phyloP scores from a whole-genome alignment of 768 basidiomycete species.

The Wakefieldia striispora region DNA sequence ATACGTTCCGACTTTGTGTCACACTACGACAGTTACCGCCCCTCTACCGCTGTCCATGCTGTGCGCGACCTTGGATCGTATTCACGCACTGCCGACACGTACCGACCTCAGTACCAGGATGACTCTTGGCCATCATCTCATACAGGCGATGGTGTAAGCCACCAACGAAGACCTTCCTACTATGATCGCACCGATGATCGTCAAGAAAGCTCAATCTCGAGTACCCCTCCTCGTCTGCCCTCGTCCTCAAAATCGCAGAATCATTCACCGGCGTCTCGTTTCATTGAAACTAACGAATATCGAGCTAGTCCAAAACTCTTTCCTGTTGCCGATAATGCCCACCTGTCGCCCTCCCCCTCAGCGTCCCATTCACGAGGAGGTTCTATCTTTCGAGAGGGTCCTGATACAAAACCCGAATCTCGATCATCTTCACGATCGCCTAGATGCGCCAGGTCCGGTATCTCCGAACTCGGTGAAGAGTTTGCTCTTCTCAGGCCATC shows the following conservation, averaged over 20 bases:
- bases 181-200: conserved; percentile 28
- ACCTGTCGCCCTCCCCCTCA: conserved; percentile 18
- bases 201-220: conserved; percentile 32
- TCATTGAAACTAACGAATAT: conserved; percentile 4
- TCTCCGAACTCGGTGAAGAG: conserved; percentile 25
- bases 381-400: conserved; percentile 30
- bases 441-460: conserved; percentile 21
- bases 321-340: conserved; percentile 9
- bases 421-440: conserved; percentile 59
- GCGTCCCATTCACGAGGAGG: conserved; percentile 25
- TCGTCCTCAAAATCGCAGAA: conserved; percentile 18
- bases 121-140: conserved; percentile 31
- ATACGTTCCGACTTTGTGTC: conserved; percentile 33
- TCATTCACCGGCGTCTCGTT: conserved; percentile 25
- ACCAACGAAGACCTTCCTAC: conserved; percentile 16
- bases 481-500: conserved; percentile 14
- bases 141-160: conserved; percentile 31
- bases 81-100: conserved; percentile 43
- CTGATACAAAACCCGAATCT: conserved; percentile 36
- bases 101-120: conserved; percentile 47
- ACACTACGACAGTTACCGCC: conserved; percentile 53
- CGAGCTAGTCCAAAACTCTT: conserved; percentile 1
- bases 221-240: conserved; percentile 30
- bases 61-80: conserved; percentile 40
- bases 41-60: conserved; percentile 32